Percentiles rank a stretch among this genome's conserved stretches.
phyloP scores from a whole-genome alignment of 1,284 basidiomycete species.

The Leucoagaricus sp. region DNA sequence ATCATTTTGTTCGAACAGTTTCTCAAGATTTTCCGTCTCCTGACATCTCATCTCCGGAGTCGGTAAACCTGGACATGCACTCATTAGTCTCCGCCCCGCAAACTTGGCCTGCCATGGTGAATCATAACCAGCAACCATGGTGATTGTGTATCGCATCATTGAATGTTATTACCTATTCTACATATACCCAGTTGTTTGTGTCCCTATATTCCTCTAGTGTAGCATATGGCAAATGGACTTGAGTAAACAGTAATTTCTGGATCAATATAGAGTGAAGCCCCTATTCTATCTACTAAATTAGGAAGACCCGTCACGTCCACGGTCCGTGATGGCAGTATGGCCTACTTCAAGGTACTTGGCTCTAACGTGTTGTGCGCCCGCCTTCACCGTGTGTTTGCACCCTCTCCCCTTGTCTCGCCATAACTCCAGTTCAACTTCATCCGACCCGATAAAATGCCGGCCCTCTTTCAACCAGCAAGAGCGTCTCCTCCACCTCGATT shows the following conservation, averaged over 20 bases:
- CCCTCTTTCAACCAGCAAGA: slow-evolving; percentile 34
- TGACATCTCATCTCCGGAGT: neutral
- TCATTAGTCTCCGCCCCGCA: neutral
- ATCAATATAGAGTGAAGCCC: neutral
- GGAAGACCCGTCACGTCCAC: neutral
- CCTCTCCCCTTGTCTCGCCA: neutral
- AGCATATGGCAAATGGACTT: neutral
- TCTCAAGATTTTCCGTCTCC: slow-evolving; percentile 22
- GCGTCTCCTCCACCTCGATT: slow-evolving; percentile 34
- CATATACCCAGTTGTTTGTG: no score
- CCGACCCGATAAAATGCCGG: no score
- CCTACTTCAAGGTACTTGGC: no score
- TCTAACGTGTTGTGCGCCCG: neutral
- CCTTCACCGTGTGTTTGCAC: neutral
- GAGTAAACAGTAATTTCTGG: neutral
- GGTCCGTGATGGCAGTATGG: neutral
- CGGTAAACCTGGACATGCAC: neutral
- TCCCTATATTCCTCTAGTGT: neutral
- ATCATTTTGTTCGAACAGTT: slow-evolving; percentile 42
- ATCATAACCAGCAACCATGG: slow-evolving; percentile 1
- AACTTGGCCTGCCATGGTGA: neutral
- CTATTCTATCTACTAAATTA: neutral
- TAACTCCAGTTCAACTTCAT: no score
- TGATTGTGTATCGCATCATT: neutral
- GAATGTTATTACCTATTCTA: neutral